A percentile compares a stretch with the other conserved stretches of the same genome.
Evolutionary conservation across 192 early-diverging fungal genomes (phyloP).

Genomic region (Radiomyces spectabilis): DNA sequence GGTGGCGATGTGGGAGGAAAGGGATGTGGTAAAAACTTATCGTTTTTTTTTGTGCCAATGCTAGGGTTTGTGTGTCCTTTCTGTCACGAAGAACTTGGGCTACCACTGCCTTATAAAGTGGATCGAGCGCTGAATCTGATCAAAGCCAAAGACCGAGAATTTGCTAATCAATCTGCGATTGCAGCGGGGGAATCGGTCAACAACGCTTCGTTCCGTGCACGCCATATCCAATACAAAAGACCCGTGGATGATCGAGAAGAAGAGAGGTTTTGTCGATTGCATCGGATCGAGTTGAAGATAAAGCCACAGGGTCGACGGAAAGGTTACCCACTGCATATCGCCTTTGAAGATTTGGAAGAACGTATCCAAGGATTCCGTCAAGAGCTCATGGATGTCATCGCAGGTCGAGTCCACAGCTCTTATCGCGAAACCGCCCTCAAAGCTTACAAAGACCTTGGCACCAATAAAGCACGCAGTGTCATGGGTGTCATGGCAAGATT

Average conservation of each 20-base stretch:
- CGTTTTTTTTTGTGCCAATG: too few relatives aligned
- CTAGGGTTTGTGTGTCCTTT: too few relatives aligned
- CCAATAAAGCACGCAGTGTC: slow-evolving; percentile 31
- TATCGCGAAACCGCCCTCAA: slow-evolving; percentile 23
- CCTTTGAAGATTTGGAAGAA: slow-evolving; percentile 22
- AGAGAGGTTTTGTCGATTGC: slow-evolving; percentile 38
- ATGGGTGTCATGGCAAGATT: slow-evolving; percentile 36
- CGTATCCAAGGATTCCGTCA: slow-evolving; percentile 23
- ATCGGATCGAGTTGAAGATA: slow-evolving; percentile 26
- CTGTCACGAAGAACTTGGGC: slow-evolving; percentile 2
- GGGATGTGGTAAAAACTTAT: too few relatives aligned
- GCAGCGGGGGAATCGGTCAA: too few relatives aligned
- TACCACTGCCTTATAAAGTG: not conserved
- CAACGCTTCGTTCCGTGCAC: too few relatives aligned
- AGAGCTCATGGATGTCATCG: slow-evolving; percentile 29
- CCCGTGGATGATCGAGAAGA: not conserved
- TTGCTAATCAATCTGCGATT: slow-evolving; percentile 1
- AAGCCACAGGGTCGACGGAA: slow-evolving; percentile 30
- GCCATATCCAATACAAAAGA: not conserved
- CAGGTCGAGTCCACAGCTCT: slow-evolving; percentile 11
- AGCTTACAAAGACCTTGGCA: slow-evolving; percentile 30
- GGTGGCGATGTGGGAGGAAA: too few relatives aligned
- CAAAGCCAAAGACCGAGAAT: not conserved
- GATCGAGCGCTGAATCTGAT: not conserved
- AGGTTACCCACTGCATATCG: slow-evolving; percentile 28